These are phyloP conservation scores for Colletotrichum falcatum DNA, from an alignment of 2,329 filamentous ascomycete species.

Conservation along the genomic window DNA sequence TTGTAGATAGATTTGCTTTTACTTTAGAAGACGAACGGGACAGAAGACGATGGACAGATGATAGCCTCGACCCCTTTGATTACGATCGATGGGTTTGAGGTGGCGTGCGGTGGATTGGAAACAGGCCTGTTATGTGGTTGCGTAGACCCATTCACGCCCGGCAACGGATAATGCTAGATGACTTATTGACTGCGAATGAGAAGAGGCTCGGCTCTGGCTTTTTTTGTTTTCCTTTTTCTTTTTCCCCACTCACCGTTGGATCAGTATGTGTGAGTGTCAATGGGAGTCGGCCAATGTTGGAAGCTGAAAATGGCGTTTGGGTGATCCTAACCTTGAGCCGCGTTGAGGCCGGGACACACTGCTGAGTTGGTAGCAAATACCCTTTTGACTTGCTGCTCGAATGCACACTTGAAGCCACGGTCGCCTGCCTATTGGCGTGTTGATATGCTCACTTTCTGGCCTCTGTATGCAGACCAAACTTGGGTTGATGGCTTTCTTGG, in stretches of 20 bases:
- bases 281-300: not conserved
- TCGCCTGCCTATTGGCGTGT: not conserved
- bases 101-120: not conserved
- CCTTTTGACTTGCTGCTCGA: not conserved
- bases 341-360: not conserved
- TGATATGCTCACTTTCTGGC: not conserved
- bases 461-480: not conserved
- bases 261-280: not conserved
- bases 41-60: not conserved
- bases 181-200: not conserved
- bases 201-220: not conserved
- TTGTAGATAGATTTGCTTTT: conserved; percentile 4
- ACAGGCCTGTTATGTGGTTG: not conserved
- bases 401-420: not conserved
- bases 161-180: not conserved
- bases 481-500: no score
- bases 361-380: not conserved
- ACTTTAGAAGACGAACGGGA: conserved; percentile 1
- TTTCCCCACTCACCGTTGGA: not conserved
- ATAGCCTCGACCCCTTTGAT: not conserved
- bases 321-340: not conserved
- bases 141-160: not conserved
- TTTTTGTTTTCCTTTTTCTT: no score
- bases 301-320: not conserved
- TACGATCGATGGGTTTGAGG: not conserved